phyloP scores from a whole-genome alignment of 345 rosid species.

The Xanthoceras sorbifolium region DNA sequence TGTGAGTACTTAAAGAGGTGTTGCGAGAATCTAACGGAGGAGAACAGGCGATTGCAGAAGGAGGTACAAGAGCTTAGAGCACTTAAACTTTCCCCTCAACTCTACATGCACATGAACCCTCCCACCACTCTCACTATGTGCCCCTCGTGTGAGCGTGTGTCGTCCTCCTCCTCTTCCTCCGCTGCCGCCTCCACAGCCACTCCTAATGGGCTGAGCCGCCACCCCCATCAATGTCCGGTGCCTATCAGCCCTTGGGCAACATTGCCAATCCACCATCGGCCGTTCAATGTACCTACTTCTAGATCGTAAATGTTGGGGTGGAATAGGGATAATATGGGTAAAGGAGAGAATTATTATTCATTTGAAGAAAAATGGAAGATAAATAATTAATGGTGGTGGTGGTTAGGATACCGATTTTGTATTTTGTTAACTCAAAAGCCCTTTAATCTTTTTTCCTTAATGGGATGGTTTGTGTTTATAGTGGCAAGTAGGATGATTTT shows the following conservation, averaged over 20 bases:
- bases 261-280: slow-evolving; percentile 36
- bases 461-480: background rate
- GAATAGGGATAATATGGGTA: background rate
- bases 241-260: slow-evolving; percentile 57
- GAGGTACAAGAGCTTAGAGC: slow-evolving; percentile 88
- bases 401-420: slow-evolving; percentile 14
- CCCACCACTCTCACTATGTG: slow-evolving; percentile 93
- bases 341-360: background rate
- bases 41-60: slow-evolving; percentile 76
- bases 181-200: slow-evolving; percentile 28
- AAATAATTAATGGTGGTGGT: background rate
- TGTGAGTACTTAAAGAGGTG: slow-evolving; percentile 78
- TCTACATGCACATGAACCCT: slow-evolving; percentile 86
- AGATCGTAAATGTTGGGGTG: slow-evolving; percentile 18
- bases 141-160: slow-evolving; percentile 79
- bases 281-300: slow-evolving; percentile 31
- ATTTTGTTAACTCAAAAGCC: background rate
- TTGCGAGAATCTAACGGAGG: slow-evolving; percentile 78
- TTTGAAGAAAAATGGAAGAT: background rate
- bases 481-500: slow-evolving; percentile 8
- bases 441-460: background rate
- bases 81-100: slow-evolving; percentile 76
- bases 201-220: slow-evolving; percentile 20
- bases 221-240: slow-evolving; percentile 28
- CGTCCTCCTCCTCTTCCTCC: slow-evolving; percentile 37